Percentiles rank a stretch among this genome's conserved stretches.
Evolutionary conservation across 2,329 filamentous ascomycete genomes (phyloP).

Genomic region (Achaetomium macrosporum): DNA sequence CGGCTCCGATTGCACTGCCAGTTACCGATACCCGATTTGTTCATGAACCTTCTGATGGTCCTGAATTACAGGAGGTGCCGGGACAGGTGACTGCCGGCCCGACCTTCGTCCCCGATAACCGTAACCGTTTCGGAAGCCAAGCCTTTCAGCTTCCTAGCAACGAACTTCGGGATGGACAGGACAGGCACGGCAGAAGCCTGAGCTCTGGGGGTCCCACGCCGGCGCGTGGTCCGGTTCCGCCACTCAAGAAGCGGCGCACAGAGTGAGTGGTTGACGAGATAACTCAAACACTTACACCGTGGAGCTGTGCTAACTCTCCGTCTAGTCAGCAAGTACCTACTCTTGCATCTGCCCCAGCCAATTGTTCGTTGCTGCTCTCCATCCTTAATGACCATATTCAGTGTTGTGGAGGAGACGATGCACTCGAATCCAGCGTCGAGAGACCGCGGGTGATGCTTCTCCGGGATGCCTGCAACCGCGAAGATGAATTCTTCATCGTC

Average conservation of each 20-base stretch:
- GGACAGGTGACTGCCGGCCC: background rate
- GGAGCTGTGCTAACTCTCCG: background rate
- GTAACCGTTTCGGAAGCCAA: background rate
- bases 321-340: background rate
- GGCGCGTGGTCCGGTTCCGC: background rate
- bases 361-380: conserved; percentile 1
- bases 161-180: background rate
- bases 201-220: background rate
- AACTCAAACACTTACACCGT: no score
- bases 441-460: conserved; percentile 49
- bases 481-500: conserved; percentile 59
- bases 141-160: background rate
- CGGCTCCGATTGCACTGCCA: conserved; percentile 10
- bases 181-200: background rate
- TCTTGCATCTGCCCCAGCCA: background rate
- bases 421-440: conserved; percentile 32
- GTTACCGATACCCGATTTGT: conserved; percentile 28
- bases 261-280: conserved; percentile 10
- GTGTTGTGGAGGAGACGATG: conserved; percentile 22
- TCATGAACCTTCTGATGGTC: background rate
- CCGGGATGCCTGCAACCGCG: conserved; percentile 45
- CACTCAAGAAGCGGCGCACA: conserved; percentile 20
- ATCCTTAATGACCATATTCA: conserved; percentile 12
- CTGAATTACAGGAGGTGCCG: conserved; percentile 1
- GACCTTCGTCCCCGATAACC: background rate